phyloP scores from a whole-genome alignment of 2,329 filamentous ascomycete genomes.

The Graphilbum fragrans region DNA sequence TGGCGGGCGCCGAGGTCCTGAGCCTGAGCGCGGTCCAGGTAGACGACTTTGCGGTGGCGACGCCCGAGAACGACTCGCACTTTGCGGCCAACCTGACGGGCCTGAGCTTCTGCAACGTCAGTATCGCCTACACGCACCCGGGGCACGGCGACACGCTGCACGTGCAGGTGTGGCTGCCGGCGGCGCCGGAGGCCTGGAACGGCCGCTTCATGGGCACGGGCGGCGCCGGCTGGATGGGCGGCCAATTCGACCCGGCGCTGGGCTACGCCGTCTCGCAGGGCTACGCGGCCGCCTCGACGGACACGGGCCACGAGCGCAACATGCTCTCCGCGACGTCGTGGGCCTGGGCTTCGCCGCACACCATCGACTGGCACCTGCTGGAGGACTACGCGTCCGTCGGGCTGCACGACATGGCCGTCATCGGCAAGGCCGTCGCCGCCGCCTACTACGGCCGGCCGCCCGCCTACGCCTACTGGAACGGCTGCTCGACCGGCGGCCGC shows the following conservation, averaged over 20 bases:
- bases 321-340: slow-evolving; percentile 7
- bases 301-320: slow-evolving; percentile 10
- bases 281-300: slow-evolving; percentile 15
- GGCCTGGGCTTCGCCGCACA: slow-evolving; percentile 13
- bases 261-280: slow-evolving; percentile 12
- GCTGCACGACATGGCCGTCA: slow-evolving; percentile 18
- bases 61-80: no score
- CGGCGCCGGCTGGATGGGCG: slow-evolving; percentile 20
- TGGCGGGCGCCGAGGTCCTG: no score
- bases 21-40: no score
- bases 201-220: slow-evolving; percentile 23
- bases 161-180: slow-evolving; percentile 22
- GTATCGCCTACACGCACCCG: slow-evolving; percentile 27
- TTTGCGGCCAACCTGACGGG: not conserved
- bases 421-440: slow-evolving; percentile 23
- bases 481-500: slow-evolving; percentile 39
- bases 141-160: slow-evolving; percentile 24
- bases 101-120: slow-evolving; percentile 26
- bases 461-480: slow-evolving; percentile 29
- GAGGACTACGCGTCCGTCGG: slow-evolving; percentile 12
- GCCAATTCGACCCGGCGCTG: slow-evolving; percentile 12
- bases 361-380: slow-evolving; percentile 12
- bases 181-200: slow-evolving; percentile 17
- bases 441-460: slow-evolving; percentile 26
- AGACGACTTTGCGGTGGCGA: no score